These are phyloP conservation scores for Tulasnella sp. DNA, from an alignment of 768 basidiomycete genomes.

Conservation along the genomic window DNA sequence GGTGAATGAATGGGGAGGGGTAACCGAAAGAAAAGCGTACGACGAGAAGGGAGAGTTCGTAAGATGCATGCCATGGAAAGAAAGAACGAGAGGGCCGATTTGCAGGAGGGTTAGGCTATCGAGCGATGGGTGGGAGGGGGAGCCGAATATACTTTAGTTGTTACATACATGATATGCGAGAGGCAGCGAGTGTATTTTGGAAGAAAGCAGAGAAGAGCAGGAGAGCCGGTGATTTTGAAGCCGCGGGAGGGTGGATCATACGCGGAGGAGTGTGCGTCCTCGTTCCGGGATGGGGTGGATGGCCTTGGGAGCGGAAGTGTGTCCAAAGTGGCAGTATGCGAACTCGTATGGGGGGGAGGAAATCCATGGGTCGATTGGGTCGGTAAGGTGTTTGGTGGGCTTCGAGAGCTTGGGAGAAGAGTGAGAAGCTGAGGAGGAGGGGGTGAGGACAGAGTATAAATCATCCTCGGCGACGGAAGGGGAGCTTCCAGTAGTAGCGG, in stretches of 20 bases:
- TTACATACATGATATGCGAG: conserved; percentile 3
- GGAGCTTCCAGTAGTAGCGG: too few relatives aligned
- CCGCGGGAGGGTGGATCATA: background rate
- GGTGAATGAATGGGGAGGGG: background rate
- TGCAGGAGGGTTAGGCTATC: background rate
- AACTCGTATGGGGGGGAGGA: conserved; percentile 12
- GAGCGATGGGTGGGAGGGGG: background rate
- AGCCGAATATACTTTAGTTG: background rate
- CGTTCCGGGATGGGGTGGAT: background rate
- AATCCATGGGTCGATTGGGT: conserved; percentile 6
- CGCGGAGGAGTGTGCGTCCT: conserved; percentile 7
- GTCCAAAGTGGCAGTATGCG: conserved; percentile 4
- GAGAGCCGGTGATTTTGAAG: background rate
- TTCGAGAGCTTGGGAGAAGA: conserved; percentile 1
- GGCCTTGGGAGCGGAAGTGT: too few relatives aligned
- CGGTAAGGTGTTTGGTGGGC: background rate
- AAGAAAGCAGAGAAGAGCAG: background rate
- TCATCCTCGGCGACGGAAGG: conserved; percentile 11
- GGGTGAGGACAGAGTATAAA: conserved; percentile 8
- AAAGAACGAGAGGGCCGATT: background rate
- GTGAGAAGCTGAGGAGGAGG: conserved; percentile 4
- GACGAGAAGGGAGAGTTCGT: background rate
- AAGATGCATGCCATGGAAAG: background rate
- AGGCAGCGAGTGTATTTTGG: background rate
- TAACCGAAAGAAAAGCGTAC: background rate